Conservation (phyloP, 139 green algal species). For the Mychonastes homosphaera region DNA sequence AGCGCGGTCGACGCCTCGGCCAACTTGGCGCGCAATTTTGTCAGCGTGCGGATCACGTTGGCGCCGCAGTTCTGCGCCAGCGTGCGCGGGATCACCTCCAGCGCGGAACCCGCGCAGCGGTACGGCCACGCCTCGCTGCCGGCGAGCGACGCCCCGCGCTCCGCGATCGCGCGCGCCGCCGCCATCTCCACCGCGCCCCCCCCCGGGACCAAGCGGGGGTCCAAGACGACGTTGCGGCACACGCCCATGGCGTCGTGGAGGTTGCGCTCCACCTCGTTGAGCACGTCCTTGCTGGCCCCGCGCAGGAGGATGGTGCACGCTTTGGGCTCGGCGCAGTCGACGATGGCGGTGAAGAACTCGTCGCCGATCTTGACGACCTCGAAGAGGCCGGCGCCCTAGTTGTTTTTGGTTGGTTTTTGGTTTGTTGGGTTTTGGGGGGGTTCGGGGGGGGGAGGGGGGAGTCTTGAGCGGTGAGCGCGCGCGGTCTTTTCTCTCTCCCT, state of each 20-base stretch:
- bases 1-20: conserved; percentile 22
- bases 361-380: conserved; percentile 96
- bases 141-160: conserved; percentile 12
- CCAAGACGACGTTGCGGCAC: conserved; percentile 85
- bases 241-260: conserved; percentile 96
- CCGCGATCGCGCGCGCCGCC: conserved; percentile 41
- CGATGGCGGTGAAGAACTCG: conserved; percentile 97
- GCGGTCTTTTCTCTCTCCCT: no score
- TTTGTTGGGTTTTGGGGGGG: no score
- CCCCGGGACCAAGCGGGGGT: conserved; percentile 86
- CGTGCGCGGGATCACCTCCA: conserved; percentile 97
- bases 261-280: conserved; percentile 93
- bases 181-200: conserved; percentile 97
- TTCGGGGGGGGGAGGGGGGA: no score
- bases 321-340: conserved; percentile 95
- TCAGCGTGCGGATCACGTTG: conserved; percentile 97
- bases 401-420: no score
- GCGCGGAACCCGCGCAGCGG: conserved; percentile 60
- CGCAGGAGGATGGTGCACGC: conserved; percentile 88
- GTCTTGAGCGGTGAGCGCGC: no score
- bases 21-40: conserved; percentile 84
- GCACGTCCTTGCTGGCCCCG: conserved; percentile 79
- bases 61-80: conserved; percentile 96
- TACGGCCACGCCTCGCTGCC: conserved; percentile 55
- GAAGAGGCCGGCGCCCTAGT: conserved; percentile 87